Conservation (phyloP, 768 basidiomycete genomes). For the Lepiota subincarnata region DNA sequence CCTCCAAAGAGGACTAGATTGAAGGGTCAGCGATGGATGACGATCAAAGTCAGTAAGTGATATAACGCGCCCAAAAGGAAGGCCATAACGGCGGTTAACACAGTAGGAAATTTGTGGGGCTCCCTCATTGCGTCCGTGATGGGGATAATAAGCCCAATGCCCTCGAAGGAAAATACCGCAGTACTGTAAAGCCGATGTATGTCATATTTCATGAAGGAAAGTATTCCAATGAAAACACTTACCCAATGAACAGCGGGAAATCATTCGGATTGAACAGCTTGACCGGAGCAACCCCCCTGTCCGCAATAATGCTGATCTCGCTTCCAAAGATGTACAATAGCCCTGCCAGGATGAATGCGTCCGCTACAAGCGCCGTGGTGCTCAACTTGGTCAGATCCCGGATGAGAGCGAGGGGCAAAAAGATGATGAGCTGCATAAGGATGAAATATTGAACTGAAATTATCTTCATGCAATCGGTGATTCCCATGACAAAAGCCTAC, state of each 20-base stretch:
- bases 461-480: constrained; percentile 67
- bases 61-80: constrained; percentile 58
- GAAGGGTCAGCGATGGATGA: background rate
- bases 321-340: constrained; percentile 84
- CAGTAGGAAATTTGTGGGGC: constrained; percentile 87
- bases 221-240: constrained; percentile 21
- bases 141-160: constrained; percentile 94
- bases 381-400: constrained; percentile 95
- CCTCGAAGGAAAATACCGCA: constrained; percentile 98
- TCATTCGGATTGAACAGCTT: constrained; percentile 84
- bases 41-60: background rate
- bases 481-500: constrained; percentile 77
- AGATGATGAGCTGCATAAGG: constrained; percentile 75
- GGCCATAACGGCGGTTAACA: constrained; percentile 89
- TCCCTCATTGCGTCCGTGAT: constrained; percentile 97
- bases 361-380: constrained; percentile 87
- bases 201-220: background rate
- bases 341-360: constrained; percentile 91
- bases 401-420: constrained; percentile 85
- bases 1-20: constrained; percentile 76
- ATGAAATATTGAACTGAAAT: constrained; percentile 80
- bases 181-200: constrained; percentile 47
- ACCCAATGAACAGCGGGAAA: constrained; percentile 93
- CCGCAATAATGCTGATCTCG: constrained; percentile 66
- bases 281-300: constrained; percentile 72